Evolutionary conservation across 2,329 filamentous ascomycete genomes (phyloP).

Genomic region (Botrytis galanthina): DNA sequence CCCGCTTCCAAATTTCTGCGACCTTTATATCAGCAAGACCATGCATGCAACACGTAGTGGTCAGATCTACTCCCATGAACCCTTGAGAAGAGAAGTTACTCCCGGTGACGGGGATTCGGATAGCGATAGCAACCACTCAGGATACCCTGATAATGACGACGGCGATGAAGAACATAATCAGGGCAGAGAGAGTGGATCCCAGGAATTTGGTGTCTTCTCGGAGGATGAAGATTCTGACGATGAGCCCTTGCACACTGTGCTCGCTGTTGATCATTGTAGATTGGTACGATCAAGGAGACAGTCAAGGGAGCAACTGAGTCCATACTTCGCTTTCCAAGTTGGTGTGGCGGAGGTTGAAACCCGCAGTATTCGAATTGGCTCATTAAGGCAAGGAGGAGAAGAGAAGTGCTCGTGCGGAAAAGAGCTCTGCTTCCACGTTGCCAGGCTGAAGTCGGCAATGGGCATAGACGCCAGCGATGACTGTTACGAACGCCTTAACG

Average conservation of each 20-base stretch:
- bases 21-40: slow-evolving; percentile 33
- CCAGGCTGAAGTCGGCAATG: slow-evolving; percentile 17
- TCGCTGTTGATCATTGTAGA: slow-evolving; percentile 29
- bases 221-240: slow-evolving; percentile 18
- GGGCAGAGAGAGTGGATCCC: slow-evolving; percentile 1
- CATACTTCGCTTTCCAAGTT: slow-evolving; percentile 35
- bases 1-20: slow-evolving; percentile 34
- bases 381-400: slow-evolving; percentile 19
- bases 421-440: slow-evolving; percentile 29
- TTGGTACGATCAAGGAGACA: slow-evolving; percentile 8
- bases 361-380: slow-evolving; percentile 31
- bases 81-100: slow-evolving; percentile 29
- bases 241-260: slow-evolving; percentile 31
- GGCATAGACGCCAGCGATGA: slow-evolving; percentile 7
- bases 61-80: slow-evolving; percentile 18
- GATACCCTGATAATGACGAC: slow-evolving; percentile 10
- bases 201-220: slow-evolving; percentile 12
- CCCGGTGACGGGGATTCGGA: slow-evolving; percentile 23
- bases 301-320: background rate
- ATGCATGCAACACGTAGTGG: slow-evolving; percentile 33
- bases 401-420: slow-evolving; percentile 30
- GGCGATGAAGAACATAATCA: slow-evolving; percentile 13
- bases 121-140: slow-evolving; percentile 4
- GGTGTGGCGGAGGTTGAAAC: slow-evolving; percentile 32
- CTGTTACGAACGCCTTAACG: slow-evolving; percentile 30